Evolutionary conservation across 2,329 filamentous ascomycete genomes (phyloP).

Genomic region (Helminthosporium solani): DNA sequence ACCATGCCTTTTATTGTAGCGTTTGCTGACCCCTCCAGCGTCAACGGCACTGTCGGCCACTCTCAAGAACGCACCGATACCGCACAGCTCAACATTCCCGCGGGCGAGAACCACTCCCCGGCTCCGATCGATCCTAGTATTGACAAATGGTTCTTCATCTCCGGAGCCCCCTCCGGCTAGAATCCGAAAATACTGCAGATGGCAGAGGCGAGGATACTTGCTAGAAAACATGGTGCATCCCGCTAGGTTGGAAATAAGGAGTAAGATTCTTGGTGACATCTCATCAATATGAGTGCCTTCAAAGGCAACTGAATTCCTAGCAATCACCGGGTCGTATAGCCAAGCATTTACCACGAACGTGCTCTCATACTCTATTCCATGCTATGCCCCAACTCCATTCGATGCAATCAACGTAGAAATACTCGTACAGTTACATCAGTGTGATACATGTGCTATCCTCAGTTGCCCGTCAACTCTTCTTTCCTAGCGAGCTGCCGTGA

Average conservation of each 20-base stretch:
- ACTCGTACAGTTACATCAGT: constrained; percentile 5
- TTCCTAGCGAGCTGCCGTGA: constrained; percentile 78
- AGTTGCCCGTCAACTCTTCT: constrained; percentile 66
- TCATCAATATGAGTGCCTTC: constrained; percentile 1
- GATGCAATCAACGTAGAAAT: constrained; percentile 19
- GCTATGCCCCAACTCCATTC: constrained; percentile 29
- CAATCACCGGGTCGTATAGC: constrained; percentile 5
- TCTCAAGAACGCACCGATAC: constrained; percentile 71
- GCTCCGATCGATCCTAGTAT: constrained; percentile 94
- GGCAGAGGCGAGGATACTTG: background rate
- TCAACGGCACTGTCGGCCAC: constrained; percentile 62
- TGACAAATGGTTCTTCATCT: constrained; percentile 99
- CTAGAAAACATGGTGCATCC: background rate
- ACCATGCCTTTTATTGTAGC: constrained; percentile 2
- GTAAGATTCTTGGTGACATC: constrained; percentile 18
- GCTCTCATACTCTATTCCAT: no score
- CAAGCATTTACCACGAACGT: no score
- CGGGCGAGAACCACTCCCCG: constrained; percentile 75
- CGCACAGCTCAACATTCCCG: constrained; percentile 72
- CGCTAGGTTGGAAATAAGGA: constrained; percentile 4
- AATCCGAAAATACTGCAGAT: background rate
- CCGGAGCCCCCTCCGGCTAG: constrained; percentile 72
- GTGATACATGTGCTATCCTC: constrained; percentile 5
- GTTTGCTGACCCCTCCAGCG: constrained; percentile 19
- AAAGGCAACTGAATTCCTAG: background rate